Evolutionary conservation across 179 eudicot genomes (phyloP), one percentile per base, ranked within the genome.

Genomic region (Spergularia azorica): DNA sequence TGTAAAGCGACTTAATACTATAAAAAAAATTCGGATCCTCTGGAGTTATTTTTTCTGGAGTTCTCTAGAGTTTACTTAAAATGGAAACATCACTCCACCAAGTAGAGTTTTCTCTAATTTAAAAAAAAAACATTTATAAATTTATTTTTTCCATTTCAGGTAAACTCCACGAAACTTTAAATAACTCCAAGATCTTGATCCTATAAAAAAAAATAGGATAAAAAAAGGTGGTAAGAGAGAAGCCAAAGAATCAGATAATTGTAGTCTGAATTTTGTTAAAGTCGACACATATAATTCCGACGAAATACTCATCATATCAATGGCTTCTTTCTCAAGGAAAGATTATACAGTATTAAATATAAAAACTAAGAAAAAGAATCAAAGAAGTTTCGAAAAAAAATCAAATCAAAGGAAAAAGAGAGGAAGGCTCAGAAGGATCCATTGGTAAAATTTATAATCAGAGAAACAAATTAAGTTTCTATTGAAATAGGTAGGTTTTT

Each of bases 381-480:
- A 13, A 12, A 69, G 11, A 50, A 46, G 3, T 18, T 46, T 4
- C 0, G n/a, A 55, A 59, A 6, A 21, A 12, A 4, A 18, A 77
- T 26, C 32, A 26, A 26, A 1, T 26, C 32, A 26, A 26, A 26
- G 32, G 32, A 4, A 46, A 2, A 5, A 18, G 15, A 32, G 43
- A 57, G 36, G 61, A 67, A 73, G 65, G 81, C 81, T 79, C 81
- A 79, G 81, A 79, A 79, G 81, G 81, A 79, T 79, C 81, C 81
- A 79, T 79, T 79, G 81, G 81, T 65, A 20, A 73, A 20, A 12
- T 73, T 2, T 73, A 63, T 79, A 73, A 79, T 79, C 81, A 79
- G 46, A 65, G 77, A 73, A 78, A 71, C 63, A 52, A 78, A 77
- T 41, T 4, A 75, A 65, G 71, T 73, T 73, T 5, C 68, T 79